These are phyloP conservation scores for Euclidium syriacum DNA, from an alignment of 345 rosid species.

Conservation along the genomic window DNA sequence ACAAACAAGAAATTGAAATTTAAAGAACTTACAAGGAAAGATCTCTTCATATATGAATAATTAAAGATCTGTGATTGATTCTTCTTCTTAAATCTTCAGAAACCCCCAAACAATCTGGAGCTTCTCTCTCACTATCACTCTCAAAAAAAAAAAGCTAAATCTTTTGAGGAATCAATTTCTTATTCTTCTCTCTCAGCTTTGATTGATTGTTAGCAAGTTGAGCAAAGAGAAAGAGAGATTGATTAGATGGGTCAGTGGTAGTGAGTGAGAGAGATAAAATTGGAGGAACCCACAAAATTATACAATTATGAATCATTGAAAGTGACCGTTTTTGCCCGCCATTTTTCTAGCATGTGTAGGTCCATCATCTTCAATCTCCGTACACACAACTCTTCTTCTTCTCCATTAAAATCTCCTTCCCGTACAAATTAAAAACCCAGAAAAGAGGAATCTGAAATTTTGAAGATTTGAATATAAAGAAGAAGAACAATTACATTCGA, in stretches of 20 bases:
- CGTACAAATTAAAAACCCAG: neutral
- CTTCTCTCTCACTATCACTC: neutral
- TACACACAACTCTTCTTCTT: slow-evolving; percentile 33
- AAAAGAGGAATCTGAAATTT: neutral
- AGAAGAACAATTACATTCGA: slow-evolving; percentile 17
- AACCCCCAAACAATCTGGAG: neutral
- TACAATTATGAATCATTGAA: slow-evolving; percentile 52
- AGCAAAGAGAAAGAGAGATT: slow-evolving; percentile 9
- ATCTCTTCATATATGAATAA: slow-evolving; percentile 89
- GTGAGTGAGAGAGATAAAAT: slow-evolving; percentile 44
- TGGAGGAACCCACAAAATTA: slow-evolving; percentile 44
- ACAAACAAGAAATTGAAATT: neutral
- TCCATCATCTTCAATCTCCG: slow-evolving; percentile 52
- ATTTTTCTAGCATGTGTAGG: slow-evolving; percentile 74
- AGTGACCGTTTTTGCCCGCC: slow-evolving; percentile 74
- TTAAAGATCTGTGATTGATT: slow-evolving; percentile 47
- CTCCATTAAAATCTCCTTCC: slow-evolving; percentile 13
- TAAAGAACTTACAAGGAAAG: slow-evolving; percentile 58
- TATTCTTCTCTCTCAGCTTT: slow-evolving; percentile 22
- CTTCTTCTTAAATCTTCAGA: neutral
- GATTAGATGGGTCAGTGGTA: slow-evolving; percentile 54
- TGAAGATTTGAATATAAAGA: neutral
- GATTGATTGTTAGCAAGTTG: slow-evolving; percentile 24
- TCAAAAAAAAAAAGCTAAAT: slow-evolving; percentile 20
- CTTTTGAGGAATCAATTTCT: slow-evolving; percentile 24